Evolutionary conservation across 2,329 filamentous ascomycete genomes (phyloP), one percentile per base, ranked within the genome.

Genomic region (Ceratocystis cacaofunesta): DNA sequence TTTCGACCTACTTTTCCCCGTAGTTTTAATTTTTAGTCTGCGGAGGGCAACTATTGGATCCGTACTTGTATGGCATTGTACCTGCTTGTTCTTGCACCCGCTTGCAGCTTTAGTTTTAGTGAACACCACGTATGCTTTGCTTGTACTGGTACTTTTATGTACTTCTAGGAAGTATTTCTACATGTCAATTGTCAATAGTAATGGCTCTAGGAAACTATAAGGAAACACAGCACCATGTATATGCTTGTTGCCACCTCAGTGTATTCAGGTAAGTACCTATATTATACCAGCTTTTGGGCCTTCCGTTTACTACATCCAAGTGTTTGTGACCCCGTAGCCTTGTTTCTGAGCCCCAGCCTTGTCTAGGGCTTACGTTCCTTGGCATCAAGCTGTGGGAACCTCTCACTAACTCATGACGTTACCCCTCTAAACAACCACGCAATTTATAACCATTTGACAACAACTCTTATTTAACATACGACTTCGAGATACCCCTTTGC

Each of bases 261-360:
- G 19, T 25, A 52, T 25, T 52, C n/a, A 52, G 10, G 48, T 2
- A 52, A 52, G 48, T 15, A 52, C 48, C 5, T 12, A 25, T 12
- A 25, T 52, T 41, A 15, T 44, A 22, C 22, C 52, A 28, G 8
- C 17, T 32, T n/a, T 58, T 17, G 8, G 25, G 28, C 25, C 3
- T 30, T 57, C 30, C 30, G 30, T 32, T 32, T 7, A 32, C 28
- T 5, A 32, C 32, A 36, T 36, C 8, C 8, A 36, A 17, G 36
- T 62, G 36, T 22, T 48, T 28, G 44, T 44, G 4, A 43, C 36
- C 44, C 25, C 43, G 50, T 43, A 65, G 63, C 63, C 63, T 65
- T 41, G 63, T 25, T 32, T 19, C 28, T 15, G 17, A 41, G 10
- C 36, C 41, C n/a, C 63, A 65, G 63, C 55, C 55, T 64, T 64